These are phyloP conservation scores for Diaporthe nobilis DNA, from an alignment of 2,329 filamentous ascomycete species.

Conservation along the genomic window DNA sequence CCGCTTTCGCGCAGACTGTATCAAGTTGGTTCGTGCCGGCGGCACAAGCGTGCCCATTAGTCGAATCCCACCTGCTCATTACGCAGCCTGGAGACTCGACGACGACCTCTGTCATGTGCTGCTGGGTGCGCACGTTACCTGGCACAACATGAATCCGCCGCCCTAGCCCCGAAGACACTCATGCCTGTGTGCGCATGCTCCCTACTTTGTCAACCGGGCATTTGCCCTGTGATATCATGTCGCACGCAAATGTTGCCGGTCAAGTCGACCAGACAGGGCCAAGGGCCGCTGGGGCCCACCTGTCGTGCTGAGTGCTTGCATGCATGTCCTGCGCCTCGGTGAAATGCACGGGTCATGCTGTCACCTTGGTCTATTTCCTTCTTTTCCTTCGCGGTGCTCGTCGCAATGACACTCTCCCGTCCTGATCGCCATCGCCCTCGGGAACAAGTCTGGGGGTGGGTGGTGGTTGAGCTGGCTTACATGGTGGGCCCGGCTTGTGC, in stretches of 20 bases:
- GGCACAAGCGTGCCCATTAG: constrained; percentile 36
- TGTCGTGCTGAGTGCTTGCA: constrained; percentile 36
- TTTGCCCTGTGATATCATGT: constrained; percentile 27
- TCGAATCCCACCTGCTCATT: constrained; percentile 12
- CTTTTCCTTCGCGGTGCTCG: constrained; percentile 37
- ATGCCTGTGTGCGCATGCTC: constrained; percentile 12
- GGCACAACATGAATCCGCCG: constrained; percentile 28
- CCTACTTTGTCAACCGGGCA: constrained; percentile 16
- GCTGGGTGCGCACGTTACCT: constrained; percentile 40
- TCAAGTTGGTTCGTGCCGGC: constrained; percentile 16
- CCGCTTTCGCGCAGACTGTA: constrained; percentile 10
- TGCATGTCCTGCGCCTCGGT: constrained; percentile 32
- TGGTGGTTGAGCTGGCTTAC: constrained; percentile 60
- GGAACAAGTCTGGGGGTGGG: constrained; percentile 44
- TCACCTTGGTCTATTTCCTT: constrained; percentile 28
- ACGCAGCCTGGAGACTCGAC: not conserved
- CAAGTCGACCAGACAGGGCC: constrained; percentile 36
- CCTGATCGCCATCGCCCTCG: constrained; percentile 42
- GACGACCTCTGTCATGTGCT: constrained; percentile 12
- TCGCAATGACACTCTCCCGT: constrained; percentile 22
- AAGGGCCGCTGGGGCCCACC: constrained; percentile 29
- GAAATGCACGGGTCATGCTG: constrained; percentile 34
- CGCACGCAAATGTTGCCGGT: constrained; percentile 34
- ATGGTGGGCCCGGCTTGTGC: constrained; percentile 64
- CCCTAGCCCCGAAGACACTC: constrained; percentile 18